phyloP scores from a whole-genome alignment of 108 stramenopile species.

The Cyclotella kingstonii region DNA sequence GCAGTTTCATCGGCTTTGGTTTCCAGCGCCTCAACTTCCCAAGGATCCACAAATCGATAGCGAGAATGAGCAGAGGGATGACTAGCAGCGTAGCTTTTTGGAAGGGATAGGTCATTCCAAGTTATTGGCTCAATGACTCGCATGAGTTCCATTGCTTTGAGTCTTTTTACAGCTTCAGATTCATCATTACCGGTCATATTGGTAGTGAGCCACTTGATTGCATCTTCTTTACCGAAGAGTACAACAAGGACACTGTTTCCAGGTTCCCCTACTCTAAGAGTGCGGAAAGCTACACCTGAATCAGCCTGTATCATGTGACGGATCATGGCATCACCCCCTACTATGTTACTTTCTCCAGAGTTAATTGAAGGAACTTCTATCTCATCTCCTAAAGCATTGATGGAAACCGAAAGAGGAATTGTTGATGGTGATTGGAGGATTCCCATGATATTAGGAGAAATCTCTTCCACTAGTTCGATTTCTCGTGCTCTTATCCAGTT shows the following conservation, averaged over 20 bases:
- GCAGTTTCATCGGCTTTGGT: conserved; percentile 72
- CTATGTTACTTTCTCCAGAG: conserved; percentile 18
- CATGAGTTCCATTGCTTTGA: conserved; percentile 63
- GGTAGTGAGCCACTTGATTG: conserved; percentile 63
- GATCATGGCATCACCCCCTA: conserved; percentile 67
- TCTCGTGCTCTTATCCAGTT: conserved; percentile 74
- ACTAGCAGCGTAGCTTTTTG: conserved; percentile 33
- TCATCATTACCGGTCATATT: conserved; percentile 54
- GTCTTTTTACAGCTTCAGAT: conserved; percentile 52
- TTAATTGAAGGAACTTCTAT: conserved; percentile 45
- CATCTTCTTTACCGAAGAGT: conserved; percentile 72
- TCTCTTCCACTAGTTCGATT: conserved; percentile 48
- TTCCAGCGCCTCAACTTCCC: conserved; percentile 84
- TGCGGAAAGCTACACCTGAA: conserved; percentile 84
- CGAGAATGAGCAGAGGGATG: conserved; percentile 49
- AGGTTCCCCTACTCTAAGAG: conserved; percentile 75
- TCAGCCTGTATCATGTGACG: conserved; percentile 72
- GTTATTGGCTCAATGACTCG: conserved; percentile 79
- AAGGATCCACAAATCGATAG: conserved; percentile 87
- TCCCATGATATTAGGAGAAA: conserved; percentile 49
- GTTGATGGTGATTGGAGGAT: conserved; percentile 10
- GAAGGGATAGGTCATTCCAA: conserved; percentile 39
- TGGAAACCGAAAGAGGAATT: conserved; percentile 24
- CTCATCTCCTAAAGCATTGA: conserved; percentile 39
- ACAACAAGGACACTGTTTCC: conserved; percentile 83